Base-by-base conservation (phyloP, 2,329 filamentous ascomycete species). In the Aspergillus persii region DNA sequence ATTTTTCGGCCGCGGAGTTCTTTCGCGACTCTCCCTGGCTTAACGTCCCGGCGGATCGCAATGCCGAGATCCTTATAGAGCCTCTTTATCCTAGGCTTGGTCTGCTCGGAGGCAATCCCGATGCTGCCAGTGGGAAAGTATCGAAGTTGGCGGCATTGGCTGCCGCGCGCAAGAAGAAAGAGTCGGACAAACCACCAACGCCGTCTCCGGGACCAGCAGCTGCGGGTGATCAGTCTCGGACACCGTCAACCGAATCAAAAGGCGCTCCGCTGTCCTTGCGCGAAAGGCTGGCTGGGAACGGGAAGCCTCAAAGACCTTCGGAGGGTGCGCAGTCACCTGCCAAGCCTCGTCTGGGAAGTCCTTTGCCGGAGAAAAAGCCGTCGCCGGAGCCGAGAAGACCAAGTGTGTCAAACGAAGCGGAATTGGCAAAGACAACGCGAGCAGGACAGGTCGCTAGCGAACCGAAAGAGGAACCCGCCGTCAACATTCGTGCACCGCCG, bases 141-240 rank as follows among this genome's bases (percentile, higher is more conserved):
- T 96, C 94, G 4, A 99, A 99, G 70, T 81, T 99, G 50, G 94
- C 96, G 68, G 92, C 92, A 51, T 80, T 99, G 47, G 93, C 94
- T 54, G 92, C 92, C 36, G 89, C 91, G 56, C 84, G 92, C 30
- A 93, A 92, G 73, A 93, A 91, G 76, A 96, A 92, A 74, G 87
- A 87, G 12, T 87, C 87, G 31, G 87, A 89, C 44, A 87, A 84
- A 66, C 79, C 74, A 51, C 66, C 65, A 4, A 47, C 66, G 39
- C 39, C 62, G 6, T 33, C 56, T 29, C 31, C 61, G 6, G 30
- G 57, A 8, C 12, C 59, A 3, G 54, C 60, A 9, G 33, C 56
- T 8, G 57, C 33, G 15, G 29, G 36, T 26, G 56, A 53, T n/a
- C 51, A 62, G 36, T 15, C 65, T 1, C 59, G 62, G 6, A n/a